Evolutionary conservation across 495 filamentous ascomycete species (phyloP).

Genomic region (Acidomyces sp.): DNA sequence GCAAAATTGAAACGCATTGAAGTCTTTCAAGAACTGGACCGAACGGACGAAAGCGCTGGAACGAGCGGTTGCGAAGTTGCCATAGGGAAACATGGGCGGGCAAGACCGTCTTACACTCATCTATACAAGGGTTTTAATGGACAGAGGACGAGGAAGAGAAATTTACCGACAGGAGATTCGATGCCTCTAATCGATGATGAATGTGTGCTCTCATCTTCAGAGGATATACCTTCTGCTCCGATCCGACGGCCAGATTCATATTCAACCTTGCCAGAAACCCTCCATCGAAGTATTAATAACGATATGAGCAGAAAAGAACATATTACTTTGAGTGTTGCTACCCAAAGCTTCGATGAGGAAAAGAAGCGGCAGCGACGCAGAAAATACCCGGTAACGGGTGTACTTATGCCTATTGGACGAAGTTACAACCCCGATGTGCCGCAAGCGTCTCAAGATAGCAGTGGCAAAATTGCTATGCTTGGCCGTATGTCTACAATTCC

Average conservation of each 20-base stretch:
- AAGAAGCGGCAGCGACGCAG: constrained; percentile 8
- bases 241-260: no score
- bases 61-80: not conserved
- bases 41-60: not conserved
- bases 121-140: constrained; percentile 3
- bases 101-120: constrained; percentile 13
- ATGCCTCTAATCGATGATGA: constrained; percentile 7
- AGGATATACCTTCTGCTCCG: not conserved
- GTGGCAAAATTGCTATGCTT: not conserved
- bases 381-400: constrained; percentile 12
- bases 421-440: constrained; percentile 9
- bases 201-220: not conserved
- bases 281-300: no score
- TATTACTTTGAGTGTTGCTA: no score
- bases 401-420: constrained; percentile 19
- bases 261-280: no score
- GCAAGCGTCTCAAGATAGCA: not conserved
- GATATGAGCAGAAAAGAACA: no score
- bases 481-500: constrained; percentile 4
- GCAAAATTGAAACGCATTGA: constrained; percentile 7
- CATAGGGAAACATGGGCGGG: constrained; percentile 11
- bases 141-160: constrained; percentile 3
- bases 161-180: constrained; percentile 1
- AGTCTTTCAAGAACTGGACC: not conserved
- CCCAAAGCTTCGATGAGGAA: not conserved